These are phyloP conservation scores for Blastobotrys peoriensis DNA, from an alignment of 805 yeast genomes.

Conservation along the genomic window DNA sequence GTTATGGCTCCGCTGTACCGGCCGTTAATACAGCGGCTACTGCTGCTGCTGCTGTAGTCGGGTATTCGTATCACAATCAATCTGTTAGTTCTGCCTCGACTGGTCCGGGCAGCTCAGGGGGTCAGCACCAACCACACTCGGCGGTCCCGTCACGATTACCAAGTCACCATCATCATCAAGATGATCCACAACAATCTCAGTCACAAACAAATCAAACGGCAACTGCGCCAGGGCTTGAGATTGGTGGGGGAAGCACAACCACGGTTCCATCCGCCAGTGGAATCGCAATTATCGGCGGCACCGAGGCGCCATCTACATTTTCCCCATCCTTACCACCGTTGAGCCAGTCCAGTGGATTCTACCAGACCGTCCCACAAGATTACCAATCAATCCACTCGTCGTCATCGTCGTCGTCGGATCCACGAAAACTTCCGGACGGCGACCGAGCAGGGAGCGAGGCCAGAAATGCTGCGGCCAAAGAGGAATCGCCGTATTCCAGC, in stretches of 20 bases:
- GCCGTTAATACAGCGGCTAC: no score
- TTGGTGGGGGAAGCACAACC: no score
- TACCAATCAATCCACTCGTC: neutral
- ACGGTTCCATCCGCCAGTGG: neutral
- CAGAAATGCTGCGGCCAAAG: slow-evolving; percentile 1
- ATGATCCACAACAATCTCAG: no score
- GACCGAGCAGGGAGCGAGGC: neutral
- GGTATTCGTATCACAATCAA: no score
- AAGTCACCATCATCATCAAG: no score
- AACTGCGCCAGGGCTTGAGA: no score
- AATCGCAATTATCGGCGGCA: neutral
- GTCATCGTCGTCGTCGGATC: slow-evolving; percentile 12
- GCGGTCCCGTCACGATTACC: no score
- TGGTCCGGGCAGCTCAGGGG: no score
- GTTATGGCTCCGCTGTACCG: neutral
- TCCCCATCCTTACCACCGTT: slow-evolving; percentile 1
- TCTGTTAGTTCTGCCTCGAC: no score
- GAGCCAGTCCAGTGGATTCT: neutral
- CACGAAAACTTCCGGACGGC: slow-evolving; percentile 18
- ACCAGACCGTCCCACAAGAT: neutral
- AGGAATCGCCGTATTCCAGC: slow-evolving; percentile 11
- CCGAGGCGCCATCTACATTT: neutral
- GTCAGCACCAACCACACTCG: no score
- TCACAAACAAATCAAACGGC: no score
- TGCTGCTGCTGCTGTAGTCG: no score